Evolutionary conservation across 352 stramenopile species (phyloP).

Genomic region (Globisporangium solare): DNA sequence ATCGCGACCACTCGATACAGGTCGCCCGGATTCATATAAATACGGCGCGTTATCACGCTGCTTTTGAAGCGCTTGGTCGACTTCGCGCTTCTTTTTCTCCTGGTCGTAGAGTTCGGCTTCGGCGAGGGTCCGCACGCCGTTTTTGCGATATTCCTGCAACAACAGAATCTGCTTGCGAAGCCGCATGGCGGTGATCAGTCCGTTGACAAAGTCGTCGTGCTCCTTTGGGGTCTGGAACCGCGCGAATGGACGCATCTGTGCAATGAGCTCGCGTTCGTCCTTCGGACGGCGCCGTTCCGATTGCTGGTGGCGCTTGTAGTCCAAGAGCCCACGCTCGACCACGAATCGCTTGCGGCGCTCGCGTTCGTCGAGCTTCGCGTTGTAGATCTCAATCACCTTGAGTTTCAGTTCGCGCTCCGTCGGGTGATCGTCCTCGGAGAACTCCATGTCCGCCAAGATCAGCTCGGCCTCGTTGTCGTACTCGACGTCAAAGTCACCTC

Average conservation of each 20-base stretch:
- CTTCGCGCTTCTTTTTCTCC: conserved; percentile 91
- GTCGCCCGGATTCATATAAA: conserved; percentile 74
- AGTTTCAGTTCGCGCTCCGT: conserved; percentile 93
- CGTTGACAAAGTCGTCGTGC: conserved; percentile 91
- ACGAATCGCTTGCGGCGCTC: conserved; percentile 92
- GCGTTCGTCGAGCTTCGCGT: conserved; percentile 92
- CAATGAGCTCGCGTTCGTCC: conserved; percentile 94
- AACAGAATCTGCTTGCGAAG: conserved; percentile 95
- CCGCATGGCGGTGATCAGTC: conserved; percentile 87
- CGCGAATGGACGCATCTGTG: conserved; percentile 93
- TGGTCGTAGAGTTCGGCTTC: conserved; percentile 94
- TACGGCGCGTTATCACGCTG: conserved; percentile 84
- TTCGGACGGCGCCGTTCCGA: conserved; percentile 88
- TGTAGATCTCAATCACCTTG: conserved; percentile 96
- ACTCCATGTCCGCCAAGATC: conserved; percentile 95
- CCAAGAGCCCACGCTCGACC: conserved; percentile 84
- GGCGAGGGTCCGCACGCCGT: conserved; percentile 91
- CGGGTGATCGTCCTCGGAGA: conserved; percentile 87
- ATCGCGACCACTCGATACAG: conserved; percentile 46
- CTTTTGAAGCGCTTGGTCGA: conserved; percentile 87
- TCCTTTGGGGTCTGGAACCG: conserved; percentile 93
- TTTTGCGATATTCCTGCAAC: conserved; percentile 94
- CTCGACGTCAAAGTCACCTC: conserved; percentile 97
- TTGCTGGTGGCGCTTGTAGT: conserved; percentile 94
- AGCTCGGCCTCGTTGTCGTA: conserved; percentile 97